Conservation (phyloP, 1,139 yeast genomes). For the Geotrichum cucujoidarum region DNA sequence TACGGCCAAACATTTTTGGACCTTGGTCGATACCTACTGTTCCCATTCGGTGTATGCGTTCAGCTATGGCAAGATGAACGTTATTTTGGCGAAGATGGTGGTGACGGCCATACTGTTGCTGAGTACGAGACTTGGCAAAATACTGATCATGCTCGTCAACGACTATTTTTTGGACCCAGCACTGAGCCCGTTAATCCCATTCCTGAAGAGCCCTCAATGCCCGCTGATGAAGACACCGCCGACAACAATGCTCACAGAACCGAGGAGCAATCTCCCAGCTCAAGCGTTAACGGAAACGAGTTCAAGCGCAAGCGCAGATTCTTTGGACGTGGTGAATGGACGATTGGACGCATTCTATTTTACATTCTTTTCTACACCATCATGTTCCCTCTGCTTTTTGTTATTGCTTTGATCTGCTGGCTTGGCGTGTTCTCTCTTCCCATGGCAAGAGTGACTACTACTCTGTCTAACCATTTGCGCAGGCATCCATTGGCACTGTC, state of each 20-base stretch:
- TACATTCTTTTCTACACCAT: constrained; percentile 66
- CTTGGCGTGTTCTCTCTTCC: constrained; percentile 84
- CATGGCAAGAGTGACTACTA: constrained; percentile 71
- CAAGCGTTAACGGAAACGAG: constrained; percentile 15
- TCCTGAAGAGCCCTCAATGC: constrained; percentile 28
- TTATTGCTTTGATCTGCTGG: constrained; percentile 67
- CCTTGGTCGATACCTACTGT: constrained; percentile 65
- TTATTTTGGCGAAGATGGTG: constrained; percentile 79
- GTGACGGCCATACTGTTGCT: constrained; percentile 78
- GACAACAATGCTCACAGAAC: not conserved
- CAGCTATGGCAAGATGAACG: constrained; percentile 72
- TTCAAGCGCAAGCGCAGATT: constrained; percentile 41
- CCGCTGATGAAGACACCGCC: constrained; percentile 2
- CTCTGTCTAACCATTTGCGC: constrained; percentile 71
- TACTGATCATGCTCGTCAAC: constrained; percentile 55
- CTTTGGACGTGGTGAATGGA: constrained; percentile 95
- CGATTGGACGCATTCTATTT: constrained; percentile 72
- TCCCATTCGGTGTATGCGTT: constrained; percentile 89
- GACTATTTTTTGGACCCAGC: constrained; percentile 59
- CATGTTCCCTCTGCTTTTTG: constrained; percentile 60
- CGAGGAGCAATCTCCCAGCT: constrained; percentile 2
- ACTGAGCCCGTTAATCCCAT: not conserved
- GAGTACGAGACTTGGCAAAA: constrained; percentile 90
- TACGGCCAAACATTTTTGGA: constrained; percentile 61
- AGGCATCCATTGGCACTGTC: constrained; percentile 85